Evolutionary conservation across 495 filamentous ascomycete genomes (phyloP).

Genomic region (Penicillium fimorum): DNA sequence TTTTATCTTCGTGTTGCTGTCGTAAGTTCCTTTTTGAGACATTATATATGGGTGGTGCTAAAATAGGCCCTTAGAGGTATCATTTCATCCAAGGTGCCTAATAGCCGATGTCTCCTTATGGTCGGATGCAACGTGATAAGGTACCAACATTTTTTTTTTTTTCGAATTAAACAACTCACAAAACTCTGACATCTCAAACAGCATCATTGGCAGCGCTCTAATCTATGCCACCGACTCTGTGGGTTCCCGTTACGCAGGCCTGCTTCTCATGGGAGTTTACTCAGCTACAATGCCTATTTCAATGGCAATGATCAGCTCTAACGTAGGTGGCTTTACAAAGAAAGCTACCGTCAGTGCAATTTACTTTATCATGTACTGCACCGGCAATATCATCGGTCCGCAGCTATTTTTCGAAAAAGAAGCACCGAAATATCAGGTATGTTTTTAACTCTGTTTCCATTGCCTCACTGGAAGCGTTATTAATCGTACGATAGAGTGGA

Average conservation of each 20-base stretch:
- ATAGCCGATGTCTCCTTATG: conserved; percentile 22
- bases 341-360: conserved; percentile 29
- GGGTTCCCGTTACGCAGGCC: conserved; percentile 36
- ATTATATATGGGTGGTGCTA: not conserved
- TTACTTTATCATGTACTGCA: conserved; percentile 41
- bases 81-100: conserved; percentile 18
- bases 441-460: not conserved
- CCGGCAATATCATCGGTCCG: conserved; percentile 40
- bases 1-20: conserved; percentile 16
- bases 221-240: conserved; percentile 34
- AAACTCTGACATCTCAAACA: not conserved
- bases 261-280: conserved; percentile 27
- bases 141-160: not conserved
- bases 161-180: not conserved
- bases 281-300: conserved; percentile 24
- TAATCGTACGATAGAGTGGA: conserved; percentile 12
- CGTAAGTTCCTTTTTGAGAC: conserved; percentile 11
- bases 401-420: conserved; percentile 28
- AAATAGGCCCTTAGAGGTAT: conserved; percentile 2
- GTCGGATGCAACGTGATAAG: conserved; percentile 14
- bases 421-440: conserved; percentile 28
- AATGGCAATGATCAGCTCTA: conserved; percentile 31
- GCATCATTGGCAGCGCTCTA: conserved; percentile 24
- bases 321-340: conserved; percentile 37
- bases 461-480: too few species aligned